phyloP scores from a whole-genome alignment of 345 rosid species.

The Isatis tinctoria region DNA sequence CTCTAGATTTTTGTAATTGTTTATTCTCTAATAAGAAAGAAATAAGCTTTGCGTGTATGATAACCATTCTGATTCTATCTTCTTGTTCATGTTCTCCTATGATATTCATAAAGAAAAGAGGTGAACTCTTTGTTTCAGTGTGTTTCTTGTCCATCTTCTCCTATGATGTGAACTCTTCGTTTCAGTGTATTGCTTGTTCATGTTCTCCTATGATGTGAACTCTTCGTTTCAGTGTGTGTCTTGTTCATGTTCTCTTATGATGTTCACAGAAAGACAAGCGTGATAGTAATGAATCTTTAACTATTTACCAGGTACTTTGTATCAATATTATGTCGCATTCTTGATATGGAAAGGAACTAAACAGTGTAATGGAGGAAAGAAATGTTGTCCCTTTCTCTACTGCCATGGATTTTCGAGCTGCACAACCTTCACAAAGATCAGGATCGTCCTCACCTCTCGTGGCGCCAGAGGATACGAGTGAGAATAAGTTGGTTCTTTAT shows the following conservation, averaged over 20 bases:
- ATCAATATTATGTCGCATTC: conserved; percentile 41
- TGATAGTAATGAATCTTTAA: not conserved
- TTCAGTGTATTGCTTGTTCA: not conserved
- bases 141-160: not conserved
- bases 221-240: not conserved
- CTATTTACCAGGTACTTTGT: not conserved
- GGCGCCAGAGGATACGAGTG: conserved; percentile 12
- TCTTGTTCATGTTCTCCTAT: not conserved
- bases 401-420: conserved; percentile 21
- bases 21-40: not conserved
- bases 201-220: not conserved
- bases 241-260: not conserved
- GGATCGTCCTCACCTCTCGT: conserved; percentile 38
- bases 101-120: no score
- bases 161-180: not conserved
- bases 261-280: not conserved
- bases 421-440: conserved; percentile 34
- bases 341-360: conserved; percentile 29
- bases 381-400: conserved; percentile 30
- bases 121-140: not conserved
- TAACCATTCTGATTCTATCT: not conserved
- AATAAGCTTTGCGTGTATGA: not conserved
- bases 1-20: not conserved
- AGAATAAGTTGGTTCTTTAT: conserved; percentile 64
- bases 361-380: conserved; percentile 38